These are phyloP conservation scores for Jamesozyma jinghongensis DNA, from an alignment of 805 yeast genomes.

Conservation along the genomic window DNA sequence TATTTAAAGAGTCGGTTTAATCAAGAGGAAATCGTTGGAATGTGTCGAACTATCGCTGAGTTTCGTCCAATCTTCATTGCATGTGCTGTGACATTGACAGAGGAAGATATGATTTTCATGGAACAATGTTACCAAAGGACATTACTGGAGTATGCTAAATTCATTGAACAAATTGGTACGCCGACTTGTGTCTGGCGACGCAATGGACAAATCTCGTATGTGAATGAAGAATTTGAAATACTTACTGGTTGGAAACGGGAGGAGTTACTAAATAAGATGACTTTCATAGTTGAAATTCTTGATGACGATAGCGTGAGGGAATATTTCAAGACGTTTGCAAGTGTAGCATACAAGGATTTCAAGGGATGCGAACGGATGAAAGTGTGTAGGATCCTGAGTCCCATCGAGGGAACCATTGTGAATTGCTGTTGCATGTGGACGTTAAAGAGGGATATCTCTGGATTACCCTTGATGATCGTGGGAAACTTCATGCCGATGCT, in stretches of 20 bases:
- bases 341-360: slow-evolving; percentile 85
- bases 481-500: slow-evolving; percentile 82
- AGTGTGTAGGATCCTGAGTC: slow-evolving; percentile 69
- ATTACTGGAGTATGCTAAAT: slow-evolving; percentile 76
- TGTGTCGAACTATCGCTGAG: slow-evolving; percentile 83
- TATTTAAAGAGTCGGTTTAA: slow-evolving; percentile 67
- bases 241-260: slow-evolving; percentile 84
- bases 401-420: slow-evolving; percentile 40
- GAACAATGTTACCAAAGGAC: slow-evolving; percentile 95
- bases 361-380: slow-evolving; percentile 84
- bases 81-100: slow-evolving; percentile 77
- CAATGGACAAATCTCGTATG: slow-evolving; percentile 90
- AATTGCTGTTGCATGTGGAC: slow-evolving; percentile 88
- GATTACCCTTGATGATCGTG: slow-evolving; percentile 93
- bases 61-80: slow-evolving; percentile 92
- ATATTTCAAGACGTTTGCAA: slow-evolving; percentile 76
- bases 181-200: slow-evolving; percentile 95
- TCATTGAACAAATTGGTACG: slow-evolving; percentile 77
- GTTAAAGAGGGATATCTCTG: slow-evolving; percentile 86
- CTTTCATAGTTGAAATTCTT: slow-evolving; percentile 70
- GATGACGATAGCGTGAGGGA: slow-evolving; percentile 82
- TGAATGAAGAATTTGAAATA: slow-evolving; percentile 86
- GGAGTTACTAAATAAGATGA: slow-evolving; percentile 54
- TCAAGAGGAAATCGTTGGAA: slow-evolving; percentile 57
- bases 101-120: slow-evolving; percentile 87